These are phyloP conservation scores for Mycena rosella DNA, from an alignment of 768 basidiomycete species.

Conservation along the genomic window DNA sequence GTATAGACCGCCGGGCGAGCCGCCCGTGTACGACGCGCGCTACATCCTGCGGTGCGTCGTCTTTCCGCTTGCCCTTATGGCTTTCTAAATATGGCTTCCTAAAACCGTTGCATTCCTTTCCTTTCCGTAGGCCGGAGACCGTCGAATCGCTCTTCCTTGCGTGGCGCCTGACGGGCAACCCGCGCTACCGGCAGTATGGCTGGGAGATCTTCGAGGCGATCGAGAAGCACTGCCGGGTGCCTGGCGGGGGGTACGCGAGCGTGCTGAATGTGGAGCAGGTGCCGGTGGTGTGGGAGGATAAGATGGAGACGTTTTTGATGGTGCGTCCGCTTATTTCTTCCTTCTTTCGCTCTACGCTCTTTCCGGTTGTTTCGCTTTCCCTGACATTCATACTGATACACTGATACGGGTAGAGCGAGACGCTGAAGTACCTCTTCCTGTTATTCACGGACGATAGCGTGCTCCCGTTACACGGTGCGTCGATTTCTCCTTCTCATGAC, in stretches of 20 bases:
- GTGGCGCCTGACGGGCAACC: slow-evolving; percentile 89
- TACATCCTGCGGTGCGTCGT: slow-evolving; percentile 86
- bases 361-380: background rate
- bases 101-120: background rate
- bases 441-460: slow-evolving; percentile 77
- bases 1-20: slow-evolving; percentile 51
- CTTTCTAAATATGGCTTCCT: no score
- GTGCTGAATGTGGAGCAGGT: slow-evolving; percentile 87
- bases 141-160: slow-evolving; percentile 95
- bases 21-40: slow-evolving; percentile 82
- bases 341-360: background rate
- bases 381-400: background rate
- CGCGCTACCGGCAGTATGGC: slow-evolving; percentile 82
- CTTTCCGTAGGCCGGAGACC: slow-evolving; percentile 81
- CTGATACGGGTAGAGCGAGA: slow-evolving; percentile 72
- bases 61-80: background rate
- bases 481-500: background rate
- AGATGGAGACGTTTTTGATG: slow-evolving; percentile 97
- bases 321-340: slow-evolving; percentile 56
- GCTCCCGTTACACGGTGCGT: slow-evolving; percentile 81
- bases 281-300: slow-evolving; percentile 78
- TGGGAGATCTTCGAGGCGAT: slow-evolving; percentile 94
- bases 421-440: slow-evolving; percentile 82
- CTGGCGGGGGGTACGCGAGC: slow-evolving; percentile 87
- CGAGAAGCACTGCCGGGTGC: slow-evolving; percentile 81